Percentiles rank a stretch among this genome's conserved stretches.
Evolutionary conservation across 2,329 filamentous ascomycete genomes (phyloP).

Genomic region (Hymenoscyphus scutula): DNA sequence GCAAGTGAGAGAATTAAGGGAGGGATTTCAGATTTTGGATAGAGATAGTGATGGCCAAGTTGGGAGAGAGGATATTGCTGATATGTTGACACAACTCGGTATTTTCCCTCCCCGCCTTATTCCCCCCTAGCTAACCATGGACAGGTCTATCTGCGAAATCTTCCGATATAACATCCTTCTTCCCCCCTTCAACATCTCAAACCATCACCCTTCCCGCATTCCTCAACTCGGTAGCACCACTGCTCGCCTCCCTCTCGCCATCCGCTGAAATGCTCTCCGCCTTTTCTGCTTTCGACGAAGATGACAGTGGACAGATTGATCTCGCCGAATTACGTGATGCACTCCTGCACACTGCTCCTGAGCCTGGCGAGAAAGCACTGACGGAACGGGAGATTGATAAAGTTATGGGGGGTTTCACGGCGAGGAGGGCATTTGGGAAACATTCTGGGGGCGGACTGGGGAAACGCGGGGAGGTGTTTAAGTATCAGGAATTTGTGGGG

Average conservation of each 20-base stretch:
- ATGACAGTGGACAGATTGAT: conserved; percentile 92
- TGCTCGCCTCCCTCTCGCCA: conserved; percentile 72
- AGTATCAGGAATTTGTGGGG: conserved; percentile 84
- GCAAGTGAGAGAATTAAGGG: conserved; percentile 82
- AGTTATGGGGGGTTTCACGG: conserved; percentile 83
- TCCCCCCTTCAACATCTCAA: conserved; percentile 68
- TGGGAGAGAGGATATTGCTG: conserved; percentile 76
- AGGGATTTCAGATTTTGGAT: conserved; percentile 92
- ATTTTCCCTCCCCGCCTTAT: conserved; percentile 21
- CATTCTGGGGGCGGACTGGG: conserved; percentile 46
- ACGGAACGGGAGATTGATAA: conserved; percentile 77
- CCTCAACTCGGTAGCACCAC: conserved; percentile 74
- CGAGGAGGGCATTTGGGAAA: conserved; percentile 77
- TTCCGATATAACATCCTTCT: conserved; percentile 75
- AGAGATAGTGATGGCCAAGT: conserved; percentile 82
- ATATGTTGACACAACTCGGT: conserved; percentile 86
- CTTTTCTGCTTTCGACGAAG: conserved; percentile 92
- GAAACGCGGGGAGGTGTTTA: conserved; percentile 81
- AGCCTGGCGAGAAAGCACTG: conserved; percentile 63
- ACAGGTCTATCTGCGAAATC: conserved; percentile 70
- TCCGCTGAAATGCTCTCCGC: conserved; percentile 80
- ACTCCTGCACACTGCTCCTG: conserved; percentile 75
- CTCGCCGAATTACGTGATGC: conserved; percentile 78
- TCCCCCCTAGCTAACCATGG: conserved; percentile 4
- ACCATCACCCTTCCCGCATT: conserved; percentile 83